Evolutionary conservation across 2,329 filamentous ascomycete genomes (phyloP).

Genomic region (Colletotrichum sp.): DNA sequence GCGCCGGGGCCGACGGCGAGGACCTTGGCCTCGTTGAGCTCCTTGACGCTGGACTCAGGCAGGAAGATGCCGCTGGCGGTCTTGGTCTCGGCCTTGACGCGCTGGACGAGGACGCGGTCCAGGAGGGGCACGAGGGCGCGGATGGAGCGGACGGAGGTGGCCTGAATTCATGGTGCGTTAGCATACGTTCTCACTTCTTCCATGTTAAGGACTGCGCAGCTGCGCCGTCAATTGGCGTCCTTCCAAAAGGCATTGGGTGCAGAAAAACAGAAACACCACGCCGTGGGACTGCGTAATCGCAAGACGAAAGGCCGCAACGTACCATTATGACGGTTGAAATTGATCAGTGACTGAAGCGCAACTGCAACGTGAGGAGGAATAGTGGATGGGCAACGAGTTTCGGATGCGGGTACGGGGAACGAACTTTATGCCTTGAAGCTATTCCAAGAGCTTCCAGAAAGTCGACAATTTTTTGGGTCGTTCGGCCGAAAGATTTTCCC

Average conservation of each 20-base stretch:
- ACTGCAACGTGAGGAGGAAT: slow-evolving; percentile 28
- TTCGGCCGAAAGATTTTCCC: slow-evolving; percentile 22
- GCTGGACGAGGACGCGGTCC: slow-evolving; percentile 97
- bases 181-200: neutral
- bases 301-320: neutral
- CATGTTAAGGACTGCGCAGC: neutral
- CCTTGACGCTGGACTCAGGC: slow-evolving; percentile 95
- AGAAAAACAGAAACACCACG: neutral
- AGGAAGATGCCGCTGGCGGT: slow-evolving; percentile 97
- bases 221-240: neutral
- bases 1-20: slow-evolving; percentile 92
- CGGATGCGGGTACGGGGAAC: slow-evolving; percentile 26
- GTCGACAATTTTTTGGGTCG: slow-evolving; percentile 39
- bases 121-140: slow-evolving; percentile 93
- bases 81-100: slow-evolving; percentile 96
- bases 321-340: slow-evolving; percentile 27
- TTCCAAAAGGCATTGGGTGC: neutral
- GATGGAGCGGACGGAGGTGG: slow-evolving; percentile 88
- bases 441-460: slow-evolving; percentile 47
- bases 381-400: slow-evolving; percentile 5
- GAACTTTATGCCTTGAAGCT: slow-evolving; percentile 35
- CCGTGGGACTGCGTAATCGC: neutral
- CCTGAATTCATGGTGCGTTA: slow-evolving; percentile 39
- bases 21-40: slow-evolving; percentile 97
- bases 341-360: neutral